Conservation (phyloP, 2,329 filamentous ascomycete genomes). For the Fusarium compactum region DNA sequence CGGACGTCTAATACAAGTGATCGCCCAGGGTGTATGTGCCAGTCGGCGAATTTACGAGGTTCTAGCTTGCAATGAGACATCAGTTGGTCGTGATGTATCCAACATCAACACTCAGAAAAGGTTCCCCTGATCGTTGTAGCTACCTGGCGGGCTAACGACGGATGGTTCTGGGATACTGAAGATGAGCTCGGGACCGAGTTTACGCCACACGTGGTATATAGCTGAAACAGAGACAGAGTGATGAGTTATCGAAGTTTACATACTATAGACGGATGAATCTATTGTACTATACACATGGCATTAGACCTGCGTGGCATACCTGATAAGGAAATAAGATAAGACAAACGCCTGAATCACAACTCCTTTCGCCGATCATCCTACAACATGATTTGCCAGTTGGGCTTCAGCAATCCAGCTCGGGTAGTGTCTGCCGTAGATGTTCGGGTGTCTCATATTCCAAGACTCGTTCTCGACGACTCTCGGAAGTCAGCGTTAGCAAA, state of each 20-base stretch:
- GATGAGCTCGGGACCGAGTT: not conserved
- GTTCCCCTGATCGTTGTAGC: not conserved
- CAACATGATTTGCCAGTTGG: conserved; percentile 26
- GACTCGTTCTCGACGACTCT: conserved; percentile 11
- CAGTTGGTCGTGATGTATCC: not conserved
- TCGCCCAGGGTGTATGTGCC: not conserved
- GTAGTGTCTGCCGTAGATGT: conserved; percentile 14
- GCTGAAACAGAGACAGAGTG: conserved; percentile 11
- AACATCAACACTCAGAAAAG: not conserved
- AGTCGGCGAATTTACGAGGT: not conserved
- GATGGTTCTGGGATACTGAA: not conserved
- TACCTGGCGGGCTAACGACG: not conserved
- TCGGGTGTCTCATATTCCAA: conserved; percentile 23
- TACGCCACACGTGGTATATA: not conserved
- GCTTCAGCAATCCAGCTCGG: conserved; percentile 6
- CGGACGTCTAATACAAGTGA: not conserved
- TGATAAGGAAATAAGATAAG: conserved; percentile 22
- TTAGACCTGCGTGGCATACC: not conserved
- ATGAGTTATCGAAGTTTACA: conserved; percentile 11
- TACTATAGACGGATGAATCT: conserved; percentile 25
- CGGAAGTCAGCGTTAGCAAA: conserved; percentile 17
- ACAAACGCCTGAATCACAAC: conserved; percentile 25
- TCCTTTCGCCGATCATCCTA: conserved; percentile 24
- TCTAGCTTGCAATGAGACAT: not conserved
- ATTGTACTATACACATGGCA: conserved; percentile 10